Base-by-base conservation (phyloP, 176 grass and related monocot genomes). In the Oryza coarctata region DNA sequence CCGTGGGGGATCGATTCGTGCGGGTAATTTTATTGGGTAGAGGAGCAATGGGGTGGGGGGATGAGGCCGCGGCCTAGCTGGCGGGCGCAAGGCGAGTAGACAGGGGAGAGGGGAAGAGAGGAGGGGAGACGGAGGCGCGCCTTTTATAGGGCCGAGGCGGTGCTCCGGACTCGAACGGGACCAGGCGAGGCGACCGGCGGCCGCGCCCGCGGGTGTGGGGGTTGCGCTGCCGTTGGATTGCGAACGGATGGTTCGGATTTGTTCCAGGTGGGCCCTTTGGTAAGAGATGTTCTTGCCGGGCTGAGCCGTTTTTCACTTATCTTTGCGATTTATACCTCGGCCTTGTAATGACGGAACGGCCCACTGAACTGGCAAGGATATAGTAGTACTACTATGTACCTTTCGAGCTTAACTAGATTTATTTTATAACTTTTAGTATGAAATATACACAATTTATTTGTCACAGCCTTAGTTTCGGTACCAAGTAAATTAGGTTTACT, bases 1-100 rank as follows among this genome's bases (percentile, higher is more conserved):
- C 84, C 60, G 20, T 3, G 25, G 65, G 79, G 39, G 60, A 50
- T 90, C 44, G 80, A 86, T 90, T 70, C 78, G 83, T 31, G 29
- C 41, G 30, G 43, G 83, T 26, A 22, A 12, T 83, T 60, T 86
- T 86, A 86, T 86, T 90, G 79, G 83, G 69, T 73, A 71, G 22
- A 78, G 25, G 33, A 17, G 20, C 61, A 60, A 63, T 41, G 28
- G 72, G 70, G 75, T 26, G 29, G 77, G 71, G 68, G 60, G 67
- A 2, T 28, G 69, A 68, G 58, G 44, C 69, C 69, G 41, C 71
- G 29, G 69, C 65, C 65, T 41, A 36, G 68, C 5, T 50, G 47
- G 47, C 43, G 15, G 66, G 11, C 11, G 58, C 55, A 6, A 63
- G 55, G 23, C 33, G 33, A 31, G 63, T 40, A 79, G 29, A 6